Conservation (phyloP, 2,329 filamentous ascomycete species). For the Colletotrichum sp. region DNA sequence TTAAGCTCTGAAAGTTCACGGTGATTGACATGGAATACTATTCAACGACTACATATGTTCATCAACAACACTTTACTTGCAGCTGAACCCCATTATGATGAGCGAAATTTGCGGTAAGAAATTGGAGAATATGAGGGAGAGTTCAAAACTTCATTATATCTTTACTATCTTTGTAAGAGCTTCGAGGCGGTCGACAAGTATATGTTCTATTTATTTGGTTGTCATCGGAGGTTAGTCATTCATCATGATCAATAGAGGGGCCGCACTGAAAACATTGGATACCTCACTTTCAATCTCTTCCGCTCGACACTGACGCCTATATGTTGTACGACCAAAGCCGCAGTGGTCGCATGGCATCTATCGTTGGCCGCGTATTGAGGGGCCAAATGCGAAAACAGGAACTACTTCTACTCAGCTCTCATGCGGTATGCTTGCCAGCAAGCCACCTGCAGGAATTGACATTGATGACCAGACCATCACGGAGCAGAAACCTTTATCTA, state of each 20-base stretch:
- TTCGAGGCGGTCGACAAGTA: not conserved
- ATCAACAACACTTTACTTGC: not conserved
- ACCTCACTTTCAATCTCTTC: not conserved
- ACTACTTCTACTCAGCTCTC: not conserved
- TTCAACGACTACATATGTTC: not conserved
- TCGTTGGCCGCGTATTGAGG: not conserved
- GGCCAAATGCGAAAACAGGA: not conserved
- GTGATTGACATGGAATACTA: not conserved
- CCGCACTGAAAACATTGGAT: not conserved
- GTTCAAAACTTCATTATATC: not conserved
- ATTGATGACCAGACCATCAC: not conserved
- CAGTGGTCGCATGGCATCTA: not conserved
- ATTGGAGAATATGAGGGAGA: not conserved
- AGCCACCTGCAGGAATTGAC: not conserved
- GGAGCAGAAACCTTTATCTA: not conserved
- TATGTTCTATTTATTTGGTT: not conserved
- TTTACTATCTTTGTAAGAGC: not conserved
- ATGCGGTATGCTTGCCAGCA: not conserved
- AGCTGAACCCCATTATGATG: fast-evolving
- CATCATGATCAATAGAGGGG: not conserved
- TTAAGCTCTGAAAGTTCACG: not conserved
- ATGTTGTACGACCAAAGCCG: not conserved
- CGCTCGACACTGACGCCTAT: not conserved
- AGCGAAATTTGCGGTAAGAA: not conserved
- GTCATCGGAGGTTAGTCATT: not conserved